Base-by-base conservation (phyloP, 2,329 filamentous ascomycete genomes). In the Tolypocladium endophyticum region DNA sequence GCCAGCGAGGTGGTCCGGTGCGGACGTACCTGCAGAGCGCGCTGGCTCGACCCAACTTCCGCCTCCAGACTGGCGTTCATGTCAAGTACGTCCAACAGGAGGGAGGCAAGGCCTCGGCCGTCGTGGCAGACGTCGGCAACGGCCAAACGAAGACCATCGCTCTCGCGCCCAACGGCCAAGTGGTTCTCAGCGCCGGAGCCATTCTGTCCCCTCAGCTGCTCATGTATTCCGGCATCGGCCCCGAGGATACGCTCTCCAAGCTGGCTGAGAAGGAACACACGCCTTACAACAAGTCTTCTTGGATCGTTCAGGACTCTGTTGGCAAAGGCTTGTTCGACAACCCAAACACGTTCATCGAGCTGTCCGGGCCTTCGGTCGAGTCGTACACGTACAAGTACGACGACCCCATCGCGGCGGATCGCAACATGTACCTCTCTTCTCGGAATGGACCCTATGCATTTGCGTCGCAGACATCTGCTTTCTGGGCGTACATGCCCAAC, bases 291-390 rank as follows among this genome's bases (percentile, higher is more conserved):
- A 68, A 70, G 9, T 69, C 74, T 0, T 66, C 64, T 28, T 82
- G 79, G 79, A 74, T 83, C 60, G 75, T 78, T 66, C 80, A 79
- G 65, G 73, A 73, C 0, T 71, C 74, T 5, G 75, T 84, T 4
- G 81, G 81, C 52, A 70, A 74, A 18, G 76, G 76, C 39, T 75
- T 83, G 35, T 83, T 81, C 62, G 80, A 82, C 65, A 83, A 83
- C 64, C 79, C 81, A 6, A 82, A 82, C 62, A 82, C 80, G 1
- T 81, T 79, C 61, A 79, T 82, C 66, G 76, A 79, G 63, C 71
- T 82, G 1, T 72, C 72, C 1, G 69, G 69, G 4, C 72, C 77
- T 1, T 62, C 68, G 3, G 67, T 83, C 55, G 59, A 76, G n/a
- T 79, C 80, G 0, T 82, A 80, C 66, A 69, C 65, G 12, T 76